Evolutionary conservation across 345 rosid species (phyloP).

Genomic region (Pseudoturritis turrita): DNA sequence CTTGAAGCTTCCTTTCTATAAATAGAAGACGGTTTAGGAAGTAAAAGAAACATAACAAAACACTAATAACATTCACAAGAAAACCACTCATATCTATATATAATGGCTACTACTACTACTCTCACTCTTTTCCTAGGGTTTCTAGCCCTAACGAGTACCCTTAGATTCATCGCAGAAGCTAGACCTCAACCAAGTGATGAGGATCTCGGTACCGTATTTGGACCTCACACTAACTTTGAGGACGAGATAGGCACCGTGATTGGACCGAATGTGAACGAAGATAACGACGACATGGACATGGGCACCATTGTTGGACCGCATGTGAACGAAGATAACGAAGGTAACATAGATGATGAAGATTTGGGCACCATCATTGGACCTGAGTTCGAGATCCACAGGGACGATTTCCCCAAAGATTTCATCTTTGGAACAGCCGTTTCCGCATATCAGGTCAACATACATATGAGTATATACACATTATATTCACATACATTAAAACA

Average conservation of each 20-base stretch:
- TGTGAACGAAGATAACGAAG: neutral
- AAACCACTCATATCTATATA: neutral
- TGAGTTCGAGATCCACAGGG: conserved; percentile 13
- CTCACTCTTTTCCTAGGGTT: conserved; percentile 17
- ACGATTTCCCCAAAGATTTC: conserved; percentile 23
- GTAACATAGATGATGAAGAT: no score
- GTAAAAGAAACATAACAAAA: conserved; percentile 1
- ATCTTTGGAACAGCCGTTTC: conserved; percentile 33
- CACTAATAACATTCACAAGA: neutral
- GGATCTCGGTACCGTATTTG: conserved; percentile 22
- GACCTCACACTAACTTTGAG: conserved; percentile 16
- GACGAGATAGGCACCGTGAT: conserved; percentile 22
- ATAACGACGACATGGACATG: no score
- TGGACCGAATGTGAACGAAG: no score
- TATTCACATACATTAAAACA: neutral
- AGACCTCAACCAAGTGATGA: conserved; percentile 32
- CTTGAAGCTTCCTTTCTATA: conserved; percentile 18
- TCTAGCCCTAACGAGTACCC: conserved; percentile 7
- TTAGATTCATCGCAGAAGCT: conserved; percentile 22
- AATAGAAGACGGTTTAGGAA: conserved; percentile 14
- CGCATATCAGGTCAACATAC: conserved; percentile 26
- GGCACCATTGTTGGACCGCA: no score
- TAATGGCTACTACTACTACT: neutral
- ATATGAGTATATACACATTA: neutral
- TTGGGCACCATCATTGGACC: conserved; percentile 31